Percentiles rank a stretch among this genome's conserved stretches.
Conservation (phyloP, 257 asterid species). For the Ocimum tenuiflorum region DNA sequence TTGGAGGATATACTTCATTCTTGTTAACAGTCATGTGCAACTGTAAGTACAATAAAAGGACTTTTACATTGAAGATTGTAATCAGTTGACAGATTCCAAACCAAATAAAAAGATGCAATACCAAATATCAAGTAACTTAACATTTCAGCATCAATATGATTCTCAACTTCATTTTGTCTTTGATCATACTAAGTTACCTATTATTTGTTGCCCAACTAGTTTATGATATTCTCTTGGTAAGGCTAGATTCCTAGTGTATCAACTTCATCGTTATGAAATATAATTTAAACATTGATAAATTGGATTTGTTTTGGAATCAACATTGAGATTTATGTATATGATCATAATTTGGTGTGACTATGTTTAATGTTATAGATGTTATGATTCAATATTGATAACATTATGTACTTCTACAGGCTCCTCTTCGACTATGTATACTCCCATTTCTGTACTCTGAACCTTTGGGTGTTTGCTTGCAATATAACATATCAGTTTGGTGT, state of each 20-base stretch:
- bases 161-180: not conserved
- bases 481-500: conserved; percentile 15
- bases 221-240: not conserved
- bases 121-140: not conserved
- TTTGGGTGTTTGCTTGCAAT: not conserved
- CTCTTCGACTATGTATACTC: not conserved
- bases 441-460: conserved; percentile 3
- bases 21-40: conserved; percentile 65
- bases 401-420: not conserved
- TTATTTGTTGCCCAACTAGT: not conserved
- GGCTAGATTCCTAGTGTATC: not conserved
- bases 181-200: not conserved
- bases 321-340: not conserved
- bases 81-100: not conserved
- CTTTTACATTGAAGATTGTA: not conserved
- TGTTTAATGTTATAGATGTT: not conserved
- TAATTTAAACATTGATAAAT: not conserved
- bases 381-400: not conserved
- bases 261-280: not conserved
- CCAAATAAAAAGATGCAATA: not conserved
- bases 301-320: not conserved
- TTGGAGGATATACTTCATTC: conserved; percentile 91
- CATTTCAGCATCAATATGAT: not conserved
- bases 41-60: conserved; percentile 47
- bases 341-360: not conserved